Base-by-base conservation (phyloP, 176 grass and related monocot genomes). In the Ananas comosus region DNA sequence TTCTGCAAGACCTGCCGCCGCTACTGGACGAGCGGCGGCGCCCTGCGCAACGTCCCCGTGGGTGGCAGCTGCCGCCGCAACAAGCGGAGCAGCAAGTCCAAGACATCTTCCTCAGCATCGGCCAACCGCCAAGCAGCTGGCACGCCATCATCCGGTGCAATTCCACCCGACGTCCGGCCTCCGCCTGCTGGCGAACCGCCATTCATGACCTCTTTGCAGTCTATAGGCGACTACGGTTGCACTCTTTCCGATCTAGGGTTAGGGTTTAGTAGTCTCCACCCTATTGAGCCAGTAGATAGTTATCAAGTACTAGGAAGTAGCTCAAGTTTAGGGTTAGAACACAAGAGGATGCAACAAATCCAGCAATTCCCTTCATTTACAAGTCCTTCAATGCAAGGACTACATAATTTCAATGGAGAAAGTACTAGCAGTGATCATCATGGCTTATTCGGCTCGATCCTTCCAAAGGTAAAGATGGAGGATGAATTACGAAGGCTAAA, bases 1-100 rank as follows among this genome's bases (percentile, higher is more conserved):
- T 96, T 91, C 80, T 96, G 92, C 88, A 96, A 96, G 83, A 91
- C 88, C 54, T 96, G 91, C 75, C 91, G 91, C 63, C 91, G 91
- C 17, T 96, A 96, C 81, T 96, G 92, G 92, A 96, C 88, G 1
- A 85, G 83, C 53, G 92, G 92, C 10, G 92, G 92, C 50, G 73
- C 88, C 7, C 88, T 96, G 52, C 80, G 92, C 9, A 96, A 58
- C 86, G 88, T 96, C 21, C 92, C 92, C 9, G 92, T 96, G 1
- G 92, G 92, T 0, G 92, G 92, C 21, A 88, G 92, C 13, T 96
- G 80, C 72, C 92, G 92, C 75, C 88, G 92, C 29, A 96, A 96
- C 82, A 91, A 91, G 80, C 91, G 91, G 78, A 85, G 92, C 85
- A 77, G 53, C 69, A 96, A 96, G 70, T 96, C 92, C 0, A 78